These are phyloP conservation scores for Mycena citricolor DNA, from an alignment of 1,284 basidiomycete species.

Conservation along the genomic window DNA sequence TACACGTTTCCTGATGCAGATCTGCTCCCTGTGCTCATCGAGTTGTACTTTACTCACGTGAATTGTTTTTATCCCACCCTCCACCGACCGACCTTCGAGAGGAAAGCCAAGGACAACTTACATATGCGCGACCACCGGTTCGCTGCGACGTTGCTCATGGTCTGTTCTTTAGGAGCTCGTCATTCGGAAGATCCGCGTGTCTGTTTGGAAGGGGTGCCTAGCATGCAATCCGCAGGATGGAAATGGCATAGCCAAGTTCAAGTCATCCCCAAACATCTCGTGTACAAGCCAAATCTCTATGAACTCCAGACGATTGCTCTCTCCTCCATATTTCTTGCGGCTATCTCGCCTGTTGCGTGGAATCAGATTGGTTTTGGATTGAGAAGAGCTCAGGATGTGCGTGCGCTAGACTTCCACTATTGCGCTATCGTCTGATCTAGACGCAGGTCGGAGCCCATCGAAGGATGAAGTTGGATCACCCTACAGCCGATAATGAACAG, in stretches of 20 bases:
- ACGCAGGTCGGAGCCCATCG: slow-evolving; percentile 55
- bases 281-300: slow-evolving; percentile 59
- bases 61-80: slow-evolving; percentile 73
- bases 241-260: slow-evolving; percentile 69
- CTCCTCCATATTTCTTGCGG: slow-evolving; percentile 4
- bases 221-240: slow-evolving; percentile 71
- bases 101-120: slow-evolving; percentile 52
- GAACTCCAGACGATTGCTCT: slow-evolving; percentile 63
- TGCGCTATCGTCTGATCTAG: no score
- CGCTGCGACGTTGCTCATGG: slow-evolving; percentile 67
- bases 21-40: slow-evolving; percentile 60
- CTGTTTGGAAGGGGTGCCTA: slow-evolving; percentile 44
- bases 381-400: slow-evolving; percentile 58
- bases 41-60: slow-evolving; percentile 64
- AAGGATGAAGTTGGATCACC: slow-evolving; percentile 31
- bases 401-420: no score
- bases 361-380: slow-evolving; percentile 33
- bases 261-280: slow-evolving; percentile 54
- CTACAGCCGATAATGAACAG: slow-evolving; percentile 54
- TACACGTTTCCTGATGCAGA: slow-evolving; percentile 61
- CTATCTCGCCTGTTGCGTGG: slow-evolving; percentile 11
- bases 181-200: slow-evolving; percentile 71
- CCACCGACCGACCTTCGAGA: slow-evolving; percentile 74
- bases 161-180: slow-evolving; percentile 76
- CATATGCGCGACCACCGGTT: slow-evolving; percentile 65